phyloP scores from a whole-genome alignment of 2,329 filamentous ascomycete genomes.

The Colletotrichum incanum region DNA sequence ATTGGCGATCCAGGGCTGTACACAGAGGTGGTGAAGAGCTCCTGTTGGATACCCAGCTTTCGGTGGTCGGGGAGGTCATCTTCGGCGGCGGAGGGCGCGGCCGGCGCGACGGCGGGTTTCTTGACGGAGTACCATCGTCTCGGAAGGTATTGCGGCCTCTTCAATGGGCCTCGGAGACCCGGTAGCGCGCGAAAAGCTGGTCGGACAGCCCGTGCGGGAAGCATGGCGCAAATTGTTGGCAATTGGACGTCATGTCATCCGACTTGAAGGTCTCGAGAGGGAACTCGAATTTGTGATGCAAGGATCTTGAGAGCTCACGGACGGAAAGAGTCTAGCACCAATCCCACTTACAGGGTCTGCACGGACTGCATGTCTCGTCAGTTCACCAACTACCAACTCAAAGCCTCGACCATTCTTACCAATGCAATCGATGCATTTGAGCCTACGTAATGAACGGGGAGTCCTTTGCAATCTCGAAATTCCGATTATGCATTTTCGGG shows the following conservation, averaged over 20 bases:
- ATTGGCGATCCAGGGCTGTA: constrained; percentile 91
- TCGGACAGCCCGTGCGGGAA: constrained; percentile 46
- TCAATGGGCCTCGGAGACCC: not conserved
- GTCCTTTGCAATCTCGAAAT: too few relatives aligned
- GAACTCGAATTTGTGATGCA: constrained; percentile 29
- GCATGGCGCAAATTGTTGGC: constrained; percentile 46
- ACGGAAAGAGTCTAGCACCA: constrained; percentile 27
- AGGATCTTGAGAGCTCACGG: constrained; percentile 30
- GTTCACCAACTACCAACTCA: not conserved
- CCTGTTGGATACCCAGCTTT: constrained; percentile 74
- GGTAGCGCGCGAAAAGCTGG: constrained; percentile 39
- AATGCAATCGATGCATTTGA: not conserved
- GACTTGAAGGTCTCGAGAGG: constrained; percentile 5
- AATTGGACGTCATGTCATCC: constrained; percentile 35
- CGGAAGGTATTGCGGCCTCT: constrained; percentile 1
- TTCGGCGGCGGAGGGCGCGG: constrained; percentile 9
- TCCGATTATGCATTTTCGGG: not conserved
- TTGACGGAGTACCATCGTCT: constrained; percentile 38
- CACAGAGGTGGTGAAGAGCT: constrained; percentile 83
- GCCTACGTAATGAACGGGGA: not conserved
- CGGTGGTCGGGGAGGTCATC: constrained; percentile 68
- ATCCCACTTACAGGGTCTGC: not conserved
- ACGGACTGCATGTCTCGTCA: not conserved
- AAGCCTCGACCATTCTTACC: not conserved
- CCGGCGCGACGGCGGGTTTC: constrained; percentile 3